Base-by-base conservation (phyloP, 768 basidiomycete genomes). In the Lyophyllum semitale region DNA sequence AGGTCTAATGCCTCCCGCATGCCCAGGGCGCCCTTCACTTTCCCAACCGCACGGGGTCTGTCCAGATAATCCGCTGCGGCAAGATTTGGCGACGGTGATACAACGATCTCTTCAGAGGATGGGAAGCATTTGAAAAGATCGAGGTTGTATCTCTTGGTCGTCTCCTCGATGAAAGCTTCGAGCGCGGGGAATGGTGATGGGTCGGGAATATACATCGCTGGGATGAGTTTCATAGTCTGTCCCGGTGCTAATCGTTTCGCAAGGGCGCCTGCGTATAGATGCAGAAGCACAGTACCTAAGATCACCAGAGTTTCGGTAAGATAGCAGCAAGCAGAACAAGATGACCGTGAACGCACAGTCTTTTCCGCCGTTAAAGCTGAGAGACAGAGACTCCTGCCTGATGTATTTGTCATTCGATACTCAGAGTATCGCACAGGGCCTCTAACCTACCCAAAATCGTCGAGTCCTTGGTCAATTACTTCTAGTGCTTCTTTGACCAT, bases 291-390 rank as follows among this genome's bases (percentile, higher is more conserved):
- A 4, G 95, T 98, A 67, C 95, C 95, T 98, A 65, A 45, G 33
- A n/a, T 50, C 27, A 55, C 1, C 43, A 32, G 46, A 35, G 43
- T 11, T 18, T 11, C 35, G 11, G 35, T 46, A 49, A 35, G 57
- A 46, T 51, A 25, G 25, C 30, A 43, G 11, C 13, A 55, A 27
- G 26, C 23, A 42, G 45, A 20, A 33, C 48, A 48, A 51, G 25
- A 25, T 37, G n/a, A 42, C 15, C 37, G 30, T 8, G 9, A 13
- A 77, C 87, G 63, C 64, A 96, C 97, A 99, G 67, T 99, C 97
- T 70, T 99, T 99, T 49, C 97, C 97, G 9, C 97, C 97, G 62
- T 98, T 99, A 76, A 98, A 99, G 71, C 95, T 97, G 56, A 99
- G 78, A 2, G 95, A 88, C 4, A 95, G 74, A 52, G 79, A 76